Conservation (phyloP, 1,139 yeast genomes). For the Spathaspora sp. region DNA sequence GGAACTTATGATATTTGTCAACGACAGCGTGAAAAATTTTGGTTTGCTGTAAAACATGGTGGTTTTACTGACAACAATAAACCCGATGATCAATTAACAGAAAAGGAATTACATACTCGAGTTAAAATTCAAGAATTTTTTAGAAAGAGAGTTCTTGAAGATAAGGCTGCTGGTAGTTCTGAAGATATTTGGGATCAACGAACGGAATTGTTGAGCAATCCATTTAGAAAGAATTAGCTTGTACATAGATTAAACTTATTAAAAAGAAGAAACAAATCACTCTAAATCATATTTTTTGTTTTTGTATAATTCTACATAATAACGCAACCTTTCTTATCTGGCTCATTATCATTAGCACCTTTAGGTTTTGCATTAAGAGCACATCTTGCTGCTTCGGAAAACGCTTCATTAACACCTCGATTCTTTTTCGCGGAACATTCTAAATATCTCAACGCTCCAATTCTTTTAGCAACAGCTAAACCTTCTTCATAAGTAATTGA, state of each 20-base stretch:
- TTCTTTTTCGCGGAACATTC: conserved; percentile 94
- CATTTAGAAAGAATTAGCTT: conserved; percentile 22
- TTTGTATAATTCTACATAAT: conserved; percentile 27
- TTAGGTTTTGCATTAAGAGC: conserved; percentile 89
- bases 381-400: conserved; percentile 94
- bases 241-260: neutral
- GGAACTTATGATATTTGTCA: conserved; percentile 76
- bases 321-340: conserved; percentile 43
- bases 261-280: neutral
- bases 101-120: conserved; percentile 48
- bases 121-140: conserved; percentile 67
- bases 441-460: conserved; percentile 80
- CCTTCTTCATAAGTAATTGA: conserved; percentile 51
- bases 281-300: neutral
- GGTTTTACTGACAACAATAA: conserved; percentile 21
- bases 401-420: conserved; percentile 94
- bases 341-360: conserved; percentile 59
- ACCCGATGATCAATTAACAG: conserved; percentile 38
- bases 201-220: conserved; percentile 26
- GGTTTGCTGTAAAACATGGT: conserved; percentile 73
- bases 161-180: conserved; percentile 64
- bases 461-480: conserved; percentile 68
- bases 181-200: conserved; percentile 81
- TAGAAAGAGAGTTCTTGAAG: conserved; percentile 60
- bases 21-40: conserved; percentile 68